Evolutionary conservation across 805 yeast genomes (phyloP).

Genomic region (Candida koratica): DNA sequence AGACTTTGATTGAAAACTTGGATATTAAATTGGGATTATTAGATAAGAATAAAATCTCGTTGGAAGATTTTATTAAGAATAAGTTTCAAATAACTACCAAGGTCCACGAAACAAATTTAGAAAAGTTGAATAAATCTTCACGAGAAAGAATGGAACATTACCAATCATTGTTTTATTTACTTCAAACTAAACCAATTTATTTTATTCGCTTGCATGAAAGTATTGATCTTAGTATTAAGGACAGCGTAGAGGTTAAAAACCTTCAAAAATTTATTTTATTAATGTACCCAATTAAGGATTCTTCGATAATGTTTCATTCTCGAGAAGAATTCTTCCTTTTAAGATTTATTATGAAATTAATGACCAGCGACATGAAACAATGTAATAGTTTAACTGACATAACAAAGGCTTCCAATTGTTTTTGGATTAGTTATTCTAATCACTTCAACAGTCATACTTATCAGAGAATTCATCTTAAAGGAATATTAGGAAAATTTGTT

Average conservation of each 20-base stretch:
- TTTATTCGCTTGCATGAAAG: constrained; percentile 51
- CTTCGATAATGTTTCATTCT: constrained; percentile 32
- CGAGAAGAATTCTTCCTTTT: constrained; percentile 72
- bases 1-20: constrained; percentile 68
- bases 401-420: constrained; percentile 32
- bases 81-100: constrained; percentile 24
- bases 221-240: constrained; percentile 24
- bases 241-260: constrained; percentile 18
- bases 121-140: constrained; percentile 36
- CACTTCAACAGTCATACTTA: constrained; percentile 45
- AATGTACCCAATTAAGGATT: constrained; percentile 31
- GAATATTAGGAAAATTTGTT: constrained; percentile 37
- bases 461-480: constrained; percentile 45
- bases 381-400: constrained; percentile 31
- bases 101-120: constrained; percentile 22
- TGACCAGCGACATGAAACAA: constrained; percentile 38
- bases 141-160: constrained; percentile 59
- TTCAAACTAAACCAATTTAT: constrained; percentile 81
- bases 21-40: constrained; percentile 75
- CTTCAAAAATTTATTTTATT: constrained; percentile 22
- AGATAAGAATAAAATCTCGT: constrained; percentile 71
- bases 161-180: constrained; percentile 72
- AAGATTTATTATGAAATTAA: constrained; percentile 49
- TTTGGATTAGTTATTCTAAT: constrained; percentile 45
- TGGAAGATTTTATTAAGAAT: constrained; percentile 62